A percentile compares a stretch with the other conserved stretches of the same genome.
phyloP scores from a whole-genome alignment of 2,329 filamentous ascomycete species.

The Paraconiothyrium brasiliense region DNA sequence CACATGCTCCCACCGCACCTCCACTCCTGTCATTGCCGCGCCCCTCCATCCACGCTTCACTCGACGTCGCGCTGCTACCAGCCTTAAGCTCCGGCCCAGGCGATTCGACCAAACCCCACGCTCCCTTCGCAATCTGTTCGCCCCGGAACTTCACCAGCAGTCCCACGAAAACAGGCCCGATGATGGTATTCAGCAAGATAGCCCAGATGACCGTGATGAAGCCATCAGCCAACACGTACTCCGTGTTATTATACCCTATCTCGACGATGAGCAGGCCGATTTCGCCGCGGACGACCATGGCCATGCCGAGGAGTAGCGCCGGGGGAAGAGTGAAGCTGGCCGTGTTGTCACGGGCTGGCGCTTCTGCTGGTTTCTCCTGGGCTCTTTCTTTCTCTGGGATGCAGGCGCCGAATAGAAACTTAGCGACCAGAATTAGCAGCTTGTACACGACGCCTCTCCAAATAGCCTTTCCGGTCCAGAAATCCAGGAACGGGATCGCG shows the following conservation, averaged over 20 bases:
- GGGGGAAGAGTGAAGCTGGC: neutral
- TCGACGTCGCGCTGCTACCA: neutral
- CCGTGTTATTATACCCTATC: slow-evolving; percentile 40
- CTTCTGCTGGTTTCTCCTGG: neutral
- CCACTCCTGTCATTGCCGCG: neutral
- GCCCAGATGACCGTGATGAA: slow-evolving; percentile 40
- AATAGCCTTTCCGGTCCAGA: slow-evolving; percentile 40
- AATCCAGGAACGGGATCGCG: slow-evolving; percentile 39
- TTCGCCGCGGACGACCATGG: slow-evolving; percentile 40
- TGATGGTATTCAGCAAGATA: slow-evolving; percentile 35
- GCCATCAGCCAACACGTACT: slow-evolving; percentile 32
- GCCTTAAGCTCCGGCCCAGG: slow-evolving; percentile 17
- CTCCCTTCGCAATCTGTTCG: slow-evolving; percentile 28
- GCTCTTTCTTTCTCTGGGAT: neutral
- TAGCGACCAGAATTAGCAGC: slow-evolving; percentile 33
- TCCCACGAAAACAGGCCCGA: slow-evolving; percentile 35
- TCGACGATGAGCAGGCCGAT: slow-evolving; percentile 41
- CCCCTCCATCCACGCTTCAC: neutral
- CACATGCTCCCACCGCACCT: too few relatives aligned
- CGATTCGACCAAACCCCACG: slow-evolving; percentile 19
- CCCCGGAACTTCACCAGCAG: slow-evolving; percentile 33
- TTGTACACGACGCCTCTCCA: slow-evolving; percentile 41
- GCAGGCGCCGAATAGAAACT: slow-evolving; percentile 22
- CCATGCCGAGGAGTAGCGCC: slow-evolving; percentile 32
- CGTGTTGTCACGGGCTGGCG: neutral